A percentile compares a stretch with the other conserved stretches of the same genome.
These are phyloP conservation scores for Leishmania aethiopica DNA, from an alignment of 208 protist genomes.

Conservation along the genomic window DNA sequence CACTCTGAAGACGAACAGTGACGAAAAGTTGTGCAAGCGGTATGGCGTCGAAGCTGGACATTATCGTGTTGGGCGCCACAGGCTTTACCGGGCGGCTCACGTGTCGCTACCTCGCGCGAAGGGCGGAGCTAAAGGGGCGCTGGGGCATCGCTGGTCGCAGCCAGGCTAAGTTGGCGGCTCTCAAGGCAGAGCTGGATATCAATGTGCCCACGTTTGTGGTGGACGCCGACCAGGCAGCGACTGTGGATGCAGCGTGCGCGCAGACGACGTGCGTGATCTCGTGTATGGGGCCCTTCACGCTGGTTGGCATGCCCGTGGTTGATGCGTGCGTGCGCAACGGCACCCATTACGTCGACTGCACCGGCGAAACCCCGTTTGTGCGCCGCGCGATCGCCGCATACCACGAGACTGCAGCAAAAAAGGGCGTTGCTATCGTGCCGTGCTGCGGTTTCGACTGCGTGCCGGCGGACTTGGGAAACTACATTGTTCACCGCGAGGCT, in stretches of 20 bases:
- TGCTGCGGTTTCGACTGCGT: conserved; percentile 92
- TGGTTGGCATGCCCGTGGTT: conserved; percentile 84
- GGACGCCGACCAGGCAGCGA: conserved; percentile 46
- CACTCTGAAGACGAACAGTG: neutral
- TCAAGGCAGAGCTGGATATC: conserved; percentile 56
- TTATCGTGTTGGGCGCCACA: conserved; percentile 85
- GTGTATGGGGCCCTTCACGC: conserved; percentile 84
- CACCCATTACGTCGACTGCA: conserved; percentile 93
- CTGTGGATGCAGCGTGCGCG: conserved; percentile 56
- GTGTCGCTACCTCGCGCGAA: conserved; percentile 63
- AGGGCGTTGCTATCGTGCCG: conserved; percentile 67
- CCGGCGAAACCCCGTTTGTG: conserved; percentile 88
- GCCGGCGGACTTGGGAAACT: conserved; percentile 88
- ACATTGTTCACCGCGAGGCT: conserved; percentile 53
- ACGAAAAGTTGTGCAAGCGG: neutral
- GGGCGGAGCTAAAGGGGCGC: conserved; percentile 12
- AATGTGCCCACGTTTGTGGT: conserved; percentile 50
- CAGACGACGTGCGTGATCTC: conserved; percentile 65
- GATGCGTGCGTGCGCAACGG: conserved; percentile 79
- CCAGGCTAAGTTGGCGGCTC: conserved; percentile 52
- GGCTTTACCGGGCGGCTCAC: conserved; percentile 86
- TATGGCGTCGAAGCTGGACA: conserved; percentile 50
- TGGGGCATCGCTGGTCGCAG: conserved; percentile 87
- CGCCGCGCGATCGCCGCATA: conserved; percentile 63
- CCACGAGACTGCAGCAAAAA: conserved; percentile 64